Base-by-base conservation (phyloP, 2,329 filamentous ascomycete genomes). In the Byssoonygena ceratinophila region DNA sequence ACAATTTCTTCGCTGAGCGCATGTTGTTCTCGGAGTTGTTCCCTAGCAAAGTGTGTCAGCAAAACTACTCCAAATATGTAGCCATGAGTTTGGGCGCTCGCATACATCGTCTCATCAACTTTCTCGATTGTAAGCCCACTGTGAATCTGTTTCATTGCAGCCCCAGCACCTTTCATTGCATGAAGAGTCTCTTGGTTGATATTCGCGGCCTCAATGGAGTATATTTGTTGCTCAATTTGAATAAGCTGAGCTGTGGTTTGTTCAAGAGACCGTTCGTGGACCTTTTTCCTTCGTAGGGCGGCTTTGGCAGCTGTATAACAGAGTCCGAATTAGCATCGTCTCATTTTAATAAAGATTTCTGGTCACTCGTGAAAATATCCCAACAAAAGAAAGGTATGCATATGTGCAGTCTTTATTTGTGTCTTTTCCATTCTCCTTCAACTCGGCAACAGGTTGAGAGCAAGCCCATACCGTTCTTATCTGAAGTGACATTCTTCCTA, bases 171-270 rank as follows among this genome's bases (percentile, higher is more conserved):
- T 79, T 94, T 84, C 89, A 98, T 96, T 6, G 90, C 91, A 60
- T 84, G 80, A 59, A 97, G 76, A 11, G 92, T 98, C 76, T 96
- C 90, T 72, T 91, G 84, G 77, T 98, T 98, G 76, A 98, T 96
- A 69, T 97, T 98, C 57, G 92, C 92, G 45, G 90, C 88, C 72
- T 98, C 92, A 74, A 98, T 97, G 55, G 87, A 84, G 69, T 92
- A 92, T 66, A 97, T 94, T 69, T 98, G 89, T 66, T 90, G 85
- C 70, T 98, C 92, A 41, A 98, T 77, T 20, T 92, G 94, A 62
- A 83, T 81, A 65, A 97, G 94, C 72, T 97, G 91, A 29, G 85
- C 81, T 55, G 81, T 79, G 1, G 91, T 97, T 72, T 96, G 90
- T 60, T 95, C 88, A 54, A 96, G 80, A 53, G 87, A 87, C 69